These are phyloP conservation scores for Eimeria tenella DNA, from an alignment of 169 alveolate genomes.

Conservation along the genomic window DNA sequence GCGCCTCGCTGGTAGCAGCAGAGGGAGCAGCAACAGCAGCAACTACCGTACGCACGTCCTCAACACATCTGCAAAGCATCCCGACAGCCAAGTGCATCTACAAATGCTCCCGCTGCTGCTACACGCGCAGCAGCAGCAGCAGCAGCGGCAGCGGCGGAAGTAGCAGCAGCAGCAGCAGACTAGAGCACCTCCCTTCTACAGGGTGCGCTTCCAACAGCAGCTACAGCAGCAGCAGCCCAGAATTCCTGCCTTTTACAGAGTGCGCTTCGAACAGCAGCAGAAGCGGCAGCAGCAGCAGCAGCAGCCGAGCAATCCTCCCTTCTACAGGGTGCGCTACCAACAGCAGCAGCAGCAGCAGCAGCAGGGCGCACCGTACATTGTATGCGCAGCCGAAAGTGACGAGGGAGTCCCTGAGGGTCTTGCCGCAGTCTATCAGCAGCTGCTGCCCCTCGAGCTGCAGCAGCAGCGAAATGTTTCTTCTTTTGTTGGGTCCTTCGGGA, in stretches of 20 bases:
- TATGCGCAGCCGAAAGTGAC: constrained; percentile 38
- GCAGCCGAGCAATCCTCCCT: neutral
- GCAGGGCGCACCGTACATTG: constrained; percentile 22
- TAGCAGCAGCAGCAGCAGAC: neutral
- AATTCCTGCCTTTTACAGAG: no score
- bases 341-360: neutral
- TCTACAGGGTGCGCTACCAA: no score
- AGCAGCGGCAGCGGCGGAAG: neutral
- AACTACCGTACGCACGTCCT: no score
- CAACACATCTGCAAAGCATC: neutral
- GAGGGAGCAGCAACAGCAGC: no score
- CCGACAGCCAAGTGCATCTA: neutral
- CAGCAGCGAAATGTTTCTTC: constrained; percentile 50
- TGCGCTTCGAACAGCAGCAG: neutral
- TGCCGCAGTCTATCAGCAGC: constrained; percentile 82
- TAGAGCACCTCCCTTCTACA: neutral
- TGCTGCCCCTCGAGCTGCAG: neutral
- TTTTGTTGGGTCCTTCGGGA: neutral
- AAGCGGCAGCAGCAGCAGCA: constrained; percentile 30
- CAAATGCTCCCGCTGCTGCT: neutral
- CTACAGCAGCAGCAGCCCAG: constrained; percentile 15
- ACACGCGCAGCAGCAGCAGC: constrained; percentile 14
- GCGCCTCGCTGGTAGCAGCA: no score
- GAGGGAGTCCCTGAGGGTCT: constrained; percentile 82
- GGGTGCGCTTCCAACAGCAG: constrained; percentile 12